Conservation (phyloP, 371 early-diverging fungal genomes). For the Saksenaea vasiformis region DNA sequence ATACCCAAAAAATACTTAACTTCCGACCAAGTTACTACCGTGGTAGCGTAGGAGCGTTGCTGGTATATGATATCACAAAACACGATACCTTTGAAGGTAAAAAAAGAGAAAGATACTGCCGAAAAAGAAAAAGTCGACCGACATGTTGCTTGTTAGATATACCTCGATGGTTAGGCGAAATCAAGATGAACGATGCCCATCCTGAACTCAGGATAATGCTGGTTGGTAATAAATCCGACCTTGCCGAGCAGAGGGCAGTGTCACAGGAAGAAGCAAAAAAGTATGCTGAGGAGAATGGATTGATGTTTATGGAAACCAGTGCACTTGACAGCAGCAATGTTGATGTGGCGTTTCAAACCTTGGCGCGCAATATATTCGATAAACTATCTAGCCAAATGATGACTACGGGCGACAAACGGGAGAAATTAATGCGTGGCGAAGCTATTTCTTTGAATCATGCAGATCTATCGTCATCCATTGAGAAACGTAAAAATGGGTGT, state of each 20-base stretch:
- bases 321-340: conserved; percentile 88
- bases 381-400: conserved; percentile 3
- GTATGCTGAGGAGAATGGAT: conserved; percentile 74
- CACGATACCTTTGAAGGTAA: conserved; percentile 9
- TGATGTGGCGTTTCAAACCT: conserved; percentile 62
- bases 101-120: not conserved
- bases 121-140: conserved; percentile 24
- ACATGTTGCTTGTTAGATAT: conserved; percentile 21
- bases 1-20: not conserved
- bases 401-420: conserved; percentile 8
- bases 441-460: conserved; percentile 6
- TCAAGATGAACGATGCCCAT: conserved; percentile 84
- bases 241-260: conserved; percentile 72
- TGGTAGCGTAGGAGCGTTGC: conserved; percentile 32
- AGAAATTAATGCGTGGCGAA: conserved; percentile 5
- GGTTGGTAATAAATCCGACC: conserved; percentile 98
- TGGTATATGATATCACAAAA: conserved; percentile 63
- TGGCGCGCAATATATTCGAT: conserved; percentile 4
- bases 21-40: conserved; percentile 31
- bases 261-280: conserved; percentile 78
- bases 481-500: not conserved
- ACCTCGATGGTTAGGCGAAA: conserved; percentile 77
- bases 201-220: conserved; percentile 89
- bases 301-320: conserved; percentile 89
- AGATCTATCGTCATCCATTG: not conserved